Percentiles rank a stretch among this genome's conserved stretches.
phyloP scores from a whole-genome alignment of 306 rosid genomes.

The Datisca glomerata region DNA sequence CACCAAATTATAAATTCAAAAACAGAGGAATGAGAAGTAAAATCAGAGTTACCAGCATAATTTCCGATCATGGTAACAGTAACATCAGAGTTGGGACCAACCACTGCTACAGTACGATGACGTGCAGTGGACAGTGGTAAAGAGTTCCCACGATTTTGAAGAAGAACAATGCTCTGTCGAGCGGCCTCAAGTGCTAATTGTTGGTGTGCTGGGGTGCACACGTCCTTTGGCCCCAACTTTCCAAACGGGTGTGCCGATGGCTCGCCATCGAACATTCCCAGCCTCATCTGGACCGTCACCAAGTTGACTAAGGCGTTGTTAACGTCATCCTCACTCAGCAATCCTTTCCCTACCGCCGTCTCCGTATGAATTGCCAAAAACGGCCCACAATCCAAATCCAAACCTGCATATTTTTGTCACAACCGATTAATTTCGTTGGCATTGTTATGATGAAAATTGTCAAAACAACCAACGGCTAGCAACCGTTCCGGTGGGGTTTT shows the following conservation, averaged over 20 bases:
- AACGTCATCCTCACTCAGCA: slow-evolving; percentile 34
- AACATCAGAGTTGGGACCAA: slow-evolving; percentile 82
- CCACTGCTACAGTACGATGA: slow-evolving; percentile 50
- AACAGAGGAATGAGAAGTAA: too few relatives aligned
- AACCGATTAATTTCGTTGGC: not conserved
- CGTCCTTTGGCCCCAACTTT: slow-evolving; percentile 44
- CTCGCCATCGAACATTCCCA: slow-evolving; percentile 86
- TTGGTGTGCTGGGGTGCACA: slow-evolving; percentile 52
- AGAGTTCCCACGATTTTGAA: slow-evolving; percentile 31
- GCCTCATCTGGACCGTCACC: slow-evolving; percentile 68
- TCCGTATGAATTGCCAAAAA: slow-evolving; percentile 59
- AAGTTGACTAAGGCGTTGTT: slow-evolving; percentile 58
- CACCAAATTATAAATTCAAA: too few relatives aligned
- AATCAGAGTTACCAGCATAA: slow-evolving; percentile 73
- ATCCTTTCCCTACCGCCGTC: slow-evolving; percentile 36
- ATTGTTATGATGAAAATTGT: not conserved
- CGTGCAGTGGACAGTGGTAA: slow-evolving; percentile 39
- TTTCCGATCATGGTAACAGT: slow-evolving; percentile 89
- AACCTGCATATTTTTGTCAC: slow-evolving; percentile 18
- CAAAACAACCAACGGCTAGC: not conserved
- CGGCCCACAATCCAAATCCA: slow-evolving; percentile 87
- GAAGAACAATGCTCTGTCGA: slow-evolving; percentile 62
- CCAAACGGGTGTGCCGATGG: slow-evolving; percentile 50
- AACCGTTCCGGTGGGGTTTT: too few relatives aligned
- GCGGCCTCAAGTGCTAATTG: slow-evolving; percentile 77